A percentile compares a stretch with the other conserved stretches of the same genome.
Conservation (phyloP, 2,329 filamentous ascomycete species). For the Xylariales sp. region DNA sequence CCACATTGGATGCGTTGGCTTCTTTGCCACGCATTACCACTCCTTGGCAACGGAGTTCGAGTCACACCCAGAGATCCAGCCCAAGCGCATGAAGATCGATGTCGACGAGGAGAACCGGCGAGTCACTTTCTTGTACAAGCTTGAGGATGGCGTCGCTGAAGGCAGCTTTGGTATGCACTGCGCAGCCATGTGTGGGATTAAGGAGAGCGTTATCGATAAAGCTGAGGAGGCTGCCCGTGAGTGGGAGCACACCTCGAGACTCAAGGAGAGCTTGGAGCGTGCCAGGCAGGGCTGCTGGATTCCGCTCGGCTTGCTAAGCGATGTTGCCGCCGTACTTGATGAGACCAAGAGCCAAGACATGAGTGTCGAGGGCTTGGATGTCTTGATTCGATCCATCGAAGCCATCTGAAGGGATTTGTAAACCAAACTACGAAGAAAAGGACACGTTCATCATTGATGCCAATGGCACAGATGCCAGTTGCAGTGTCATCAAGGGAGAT, state of each 20-base stretch:
- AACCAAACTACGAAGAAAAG: no score
- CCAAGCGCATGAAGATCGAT: conserved; percentile 89
- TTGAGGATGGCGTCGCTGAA: conserved; percentile 90
- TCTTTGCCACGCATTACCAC: conserved; percentile 98
- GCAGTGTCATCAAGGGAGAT: no score
- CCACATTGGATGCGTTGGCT: conserved; percentile 88
- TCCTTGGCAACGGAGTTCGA: conserved; percentile 88
- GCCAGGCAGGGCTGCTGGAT: conserved; percentile 77
- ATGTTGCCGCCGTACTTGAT: conserved; percentile 73
- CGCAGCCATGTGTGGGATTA: conserved; percentile 95
- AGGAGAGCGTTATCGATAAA: conserved; percentile 72
- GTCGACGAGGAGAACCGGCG: conserved; percentile 79
- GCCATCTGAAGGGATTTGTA: no score
- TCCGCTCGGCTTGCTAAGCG: conserved; percentile 81
- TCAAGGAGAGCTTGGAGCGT: conserved; percentile 83
- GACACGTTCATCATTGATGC: no score
- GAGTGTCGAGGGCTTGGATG: conserved; percentile 48
- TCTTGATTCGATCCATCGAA: no score
- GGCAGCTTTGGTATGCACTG: conserved; percentile 99
- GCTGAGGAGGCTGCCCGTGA: conserved; percentile 85
- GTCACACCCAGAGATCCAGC: conserved; percentile 78
- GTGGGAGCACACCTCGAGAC: conserved; percentile 90
- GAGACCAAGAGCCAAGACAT: conserved; percentile 44
- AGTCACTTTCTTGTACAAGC: conserved; percentile 95
- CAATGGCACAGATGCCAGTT: no score